Base-by-base conservation (phyloP, 2,329 filamentous ascomycete species). In the Fusarium chlamydosporum region DNA sequence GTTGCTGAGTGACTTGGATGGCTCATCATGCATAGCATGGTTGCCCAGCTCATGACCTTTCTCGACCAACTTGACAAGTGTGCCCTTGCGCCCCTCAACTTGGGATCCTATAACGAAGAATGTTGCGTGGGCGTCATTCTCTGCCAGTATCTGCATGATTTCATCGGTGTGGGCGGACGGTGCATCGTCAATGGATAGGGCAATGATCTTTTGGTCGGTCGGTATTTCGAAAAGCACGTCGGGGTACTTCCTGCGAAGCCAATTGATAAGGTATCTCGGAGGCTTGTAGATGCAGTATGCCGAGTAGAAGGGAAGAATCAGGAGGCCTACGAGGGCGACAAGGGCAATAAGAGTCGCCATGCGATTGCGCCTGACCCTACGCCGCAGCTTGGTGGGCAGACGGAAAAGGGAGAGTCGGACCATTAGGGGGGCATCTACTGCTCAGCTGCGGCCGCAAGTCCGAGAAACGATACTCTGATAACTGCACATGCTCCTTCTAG, bases 81-180 rank as follows among this genome's bases (percentile, higher is more conserved):
- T 78, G 7, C 82, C 80, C 74, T 90, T 84, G 29, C 82, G 78
- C 3, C 85, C 87, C 0, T 82, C 71, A 11, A 93, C 89, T 80
- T 97, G 93, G 4, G 85, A 86, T 10, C 94, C 94, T 72, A 97
- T 97, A 33, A 96, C 85, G 78, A 97, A 97, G 78, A 97, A 96
- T 0, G 94, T 97, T 0, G 94, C 94, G 20, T 84, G 87, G 15
- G 91, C 92, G 58, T 86, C 84, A 74, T 93, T 85, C 26, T 83
- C 82, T 54, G 83, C 81, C n/a, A 97, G 83, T 0, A 92, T 80
- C 42, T 88, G 80, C 56, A 94, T 81, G 61, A 97, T 94, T 57
- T 89, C 87, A 43, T 79, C 75, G 3, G 94, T 96, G 77, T 92
- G 85, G 42, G 85, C 79, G 3, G 91, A 94, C 0, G 94, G 94